Evolutionary conservation across 208 protist genomes (phyloP), one percentile per base, ranked within the genome.

Genomic region (Naegleria fowleri): DNA sequence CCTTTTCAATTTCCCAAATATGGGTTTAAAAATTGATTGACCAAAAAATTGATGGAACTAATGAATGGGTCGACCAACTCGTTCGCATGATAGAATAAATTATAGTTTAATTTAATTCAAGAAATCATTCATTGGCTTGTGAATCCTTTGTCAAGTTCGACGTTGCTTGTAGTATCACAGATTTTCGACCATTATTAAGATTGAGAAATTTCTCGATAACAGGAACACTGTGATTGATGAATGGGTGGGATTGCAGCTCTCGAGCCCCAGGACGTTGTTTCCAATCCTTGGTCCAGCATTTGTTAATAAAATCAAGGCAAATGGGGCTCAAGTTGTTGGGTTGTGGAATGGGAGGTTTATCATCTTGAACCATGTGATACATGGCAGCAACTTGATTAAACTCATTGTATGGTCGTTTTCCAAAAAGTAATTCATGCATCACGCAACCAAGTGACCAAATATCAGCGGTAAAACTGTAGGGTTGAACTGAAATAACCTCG

Each of bases 391-490:
- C 33, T 90, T 90, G 43, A 76, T 90, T 90, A 5, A 90, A 43
- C 6, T 90, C 86, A 76, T 76, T 7, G 39, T 90, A 90, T 29
- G 51, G 51, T 0, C 51, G 5, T n/a, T 48, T 39, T 76, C 86
- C 86, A 59, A 90, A 76, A 3, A 90, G 2, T 16, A 90, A 29
- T 43, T 90, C 86, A 36, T 43, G 43, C 0, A 90, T 16, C 11
- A 41, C 16, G 43, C 86, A 90, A 5, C 86, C 86, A 25, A 90
- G 52, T 43, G n/a, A 43, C 86, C 86, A 90, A 43, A 90, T 90
- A 43, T 90, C 86, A 25, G 86, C 43, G 40, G 7, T 13, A 9
- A 43, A 76, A 43, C n/a, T 43, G 7, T 59, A 59, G 7, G 43
- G 51, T 43, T 43, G 5, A 4, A 90, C 43, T 76, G 39, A n/a